Conservation (phyloP, 2,329 filamentous ascomycete genomes). For the Alternaria arbusti region DNA sequence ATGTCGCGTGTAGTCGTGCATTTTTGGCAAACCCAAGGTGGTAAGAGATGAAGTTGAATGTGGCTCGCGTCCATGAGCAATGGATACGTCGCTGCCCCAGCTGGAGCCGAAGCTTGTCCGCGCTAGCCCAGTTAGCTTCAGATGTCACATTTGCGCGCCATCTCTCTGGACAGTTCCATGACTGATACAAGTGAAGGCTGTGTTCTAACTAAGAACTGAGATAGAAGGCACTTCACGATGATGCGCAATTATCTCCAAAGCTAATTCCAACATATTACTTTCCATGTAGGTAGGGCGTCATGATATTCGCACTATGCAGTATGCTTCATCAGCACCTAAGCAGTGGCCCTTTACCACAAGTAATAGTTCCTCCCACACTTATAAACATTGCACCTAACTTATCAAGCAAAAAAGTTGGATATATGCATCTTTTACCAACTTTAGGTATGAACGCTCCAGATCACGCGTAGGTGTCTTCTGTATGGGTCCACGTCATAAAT, state of each 20-base stretch:
- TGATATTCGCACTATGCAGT: no score
- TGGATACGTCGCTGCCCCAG: not conserved
- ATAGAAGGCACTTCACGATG: no score
- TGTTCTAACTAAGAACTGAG: no score
- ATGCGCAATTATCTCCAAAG: no score
- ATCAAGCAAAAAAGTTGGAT: not conserved
- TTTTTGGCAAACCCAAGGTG: no score
- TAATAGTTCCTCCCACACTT: not conserved
- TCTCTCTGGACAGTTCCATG: not conserved
- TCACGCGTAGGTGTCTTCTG: not conserved
- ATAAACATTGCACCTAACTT: not conserved
- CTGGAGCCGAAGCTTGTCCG: not conserved
- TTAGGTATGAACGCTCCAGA: not conserved
- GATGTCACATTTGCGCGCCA: not conserved
- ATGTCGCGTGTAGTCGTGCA: not conserved
- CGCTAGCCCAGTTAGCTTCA: not conserved
- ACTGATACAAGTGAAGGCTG: no score
- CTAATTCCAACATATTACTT: no score
- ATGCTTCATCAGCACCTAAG: no score
- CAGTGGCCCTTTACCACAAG: not conserved
- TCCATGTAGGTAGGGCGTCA: no score
- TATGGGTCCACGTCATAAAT: slow-evolving; percentile 1
- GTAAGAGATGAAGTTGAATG: no score
- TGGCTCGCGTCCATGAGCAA: not conserved
- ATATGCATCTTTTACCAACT: not conserved